phyloP scores from a whole-genome alignment of 768 basidiomycete genomes.

The Boletus insuetus region DNA sequence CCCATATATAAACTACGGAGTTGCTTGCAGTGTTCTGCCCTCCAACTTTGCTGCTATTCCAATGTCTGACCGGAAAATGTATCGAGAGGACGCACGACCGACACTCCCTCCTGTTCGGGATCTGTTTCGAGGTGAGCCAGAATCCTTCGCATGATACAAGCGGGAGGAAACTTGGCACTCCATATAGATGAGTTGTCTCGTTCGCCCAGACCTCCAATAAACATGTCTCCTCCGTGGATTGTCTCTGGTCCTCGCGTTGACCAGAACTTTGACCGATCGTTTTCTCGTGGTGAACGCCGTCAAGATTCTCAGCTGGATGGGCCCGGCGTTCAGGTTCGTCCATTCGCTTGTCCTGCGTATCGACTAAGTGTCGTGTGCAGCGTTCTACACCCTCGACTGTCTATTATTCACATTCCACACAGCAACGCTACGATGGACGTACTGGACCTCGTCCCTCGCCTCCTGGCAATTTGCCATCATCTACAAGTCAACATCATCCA shows the following conservation, averaged over 20 bases:
- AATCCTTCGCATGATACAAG: neutral
- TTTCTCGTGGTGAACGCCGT: slow-evolving; percentile 24
- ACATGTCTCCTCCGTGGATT: slow-evolving; percentile 42
- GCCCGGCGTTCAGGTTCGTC: slow-evolving; percentile 31
- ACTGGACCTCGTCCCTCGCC: slow-evolving; percentile 13
- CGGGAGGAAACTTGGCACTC: neutral
- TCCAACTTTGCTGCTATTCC: slow-evolving; percentile 19
- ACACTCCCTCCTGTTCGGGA: slow-evolving; percentile 72
- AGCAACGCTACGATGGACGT: slow-evolving; percentile 29
- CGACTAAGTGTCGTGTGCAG: slow-evolving; percentile 14
- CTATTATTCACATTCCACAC: slow-evolving; percentile 22
- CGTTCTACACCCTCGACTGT: slow-evolving; percentile 18
- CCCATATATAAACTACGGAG: slow-evolving; percentile 26
- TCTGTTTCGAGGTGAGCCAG: slow-evolving; percentile 55
- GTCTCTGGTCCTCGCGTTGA: slow-evolving; percentile 41
- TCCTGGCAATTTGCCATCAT: slow-evolving; percentile 25
- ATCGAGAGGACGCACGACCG: slow-evolving; percentile 40
- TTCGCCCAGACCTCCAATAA: slow-evolving; percentile 37
- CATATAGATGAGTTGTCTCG: slow-evolving; percentile 47
- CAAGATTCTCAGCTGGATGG: slow-evolving; percentile 25
- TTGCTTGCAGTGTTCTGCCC: slow-evolving; percentile 1
- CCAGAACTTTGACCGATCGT: slow-evolving; percentile 23
- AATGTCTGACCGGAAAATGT: slow-evolving; percentile 27
- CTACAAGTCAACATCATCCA: slow-evolving; percentile 21
- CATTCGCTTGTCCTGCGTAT: neutral